phyloP scores from a whole-genome alignment of 352 stramenopile species.

The Phytophthora macrochlamydospora region DNA sequence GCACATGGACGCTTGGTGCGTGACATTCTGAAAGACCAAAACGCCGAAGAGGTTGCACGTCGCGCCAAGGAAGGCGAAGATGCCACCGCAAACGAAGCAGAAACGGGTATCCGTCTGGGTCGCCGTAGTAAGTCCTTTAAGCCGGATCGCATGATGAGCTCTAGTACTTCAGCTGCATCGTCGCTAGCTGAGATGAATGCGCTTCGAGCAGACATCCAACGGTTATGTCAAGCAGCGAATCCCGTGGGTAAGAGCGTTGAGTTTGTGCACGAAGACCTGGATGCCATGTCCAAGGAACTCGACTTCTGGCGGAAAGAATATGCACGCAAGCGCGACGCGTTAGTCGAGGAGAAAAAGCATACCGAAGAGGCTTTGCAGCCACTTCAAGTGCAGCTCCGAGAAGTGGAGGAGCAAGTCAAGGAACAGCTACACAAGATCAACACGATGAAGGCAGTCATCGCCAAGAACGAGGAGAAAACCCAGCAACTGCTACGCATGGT shows the following conservation, averaged over 20 bases:
- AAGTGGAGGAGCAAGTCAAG: slow-evolving; percentile 91
- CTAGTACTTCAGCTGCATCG: slow-evolving; percentile 52
- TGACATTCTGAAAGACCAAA: slow-evolving; percentile 86
- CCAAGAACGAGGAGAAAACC: slow-evolving; percentile 93
- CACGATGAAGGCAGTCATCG: slow-evolving; percentile 90
- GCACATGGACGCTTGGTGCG: slow-evolving; percentile 76
- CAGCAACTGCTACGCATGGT: slow-evolving; percentile 90
- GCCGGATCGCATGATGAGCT: slow-evolving; percentile 67
- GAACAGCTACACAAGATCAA: slow-evolving; percentile 93
- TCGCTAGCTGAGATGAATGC: slow-evolving; percentile 79
- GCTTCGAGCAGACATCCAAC: slow-evolving; percentile 85
- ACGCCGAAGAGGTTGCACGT: slow-evolving; percentile 64
- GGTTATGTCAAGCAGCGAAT: slow-evolving; percentile 91
- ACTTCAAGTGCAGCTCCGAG: slow-evolving; percentile 64
- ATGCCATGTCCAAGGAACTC: slow-evolving; percentile 94
- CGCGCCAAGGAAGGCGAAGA: slow-evolving; percentile 80
- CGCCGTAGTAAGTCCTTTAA: slow-evolving; percentile 85
- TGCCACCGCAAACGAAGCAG: slow-evolving; percentile 50
- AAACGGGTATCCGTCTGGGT: slow-evolving; percentile 78
- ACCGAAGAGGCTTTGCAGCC: slow-evolving; percentile 57
- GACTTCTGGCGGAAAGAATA: slow-evolving; percentile 91
- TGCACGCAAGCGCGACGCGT: slow-evolving; percentile 70
- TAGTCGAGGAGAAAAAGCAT: slow-evolving; percentile 87
- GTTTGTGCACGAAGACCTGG: slow-evolving; percentile 94
- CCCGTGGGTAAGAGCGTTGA: slow-evolving; percentile 93